These are phyloP conservation scores for Cucurbita ficifolia DNA, from an alignment of 306 rosid genomes.

Conservation along the genomic window DNA sequence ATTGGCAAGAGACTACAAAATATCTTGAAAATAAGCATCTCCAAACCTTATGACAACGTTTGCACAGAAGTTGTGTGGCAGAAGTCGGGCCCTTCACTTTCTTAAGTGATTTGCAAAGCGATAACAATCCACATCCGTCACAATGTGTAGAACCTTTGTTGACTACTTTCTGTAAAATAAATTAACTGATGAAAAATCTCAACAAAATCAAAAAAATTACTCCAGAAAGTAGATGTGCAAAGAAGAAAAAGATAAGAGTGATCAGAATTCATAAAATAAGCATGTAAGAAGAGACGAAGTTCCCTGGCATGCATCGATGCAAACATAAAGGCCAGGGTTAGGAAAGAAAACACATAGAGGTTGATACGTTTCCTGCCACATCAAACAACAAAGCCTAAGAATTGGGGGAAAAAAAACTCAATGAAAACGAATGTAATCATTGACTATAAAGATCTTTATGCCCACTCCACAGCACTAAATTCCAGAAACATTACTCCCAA, in stretches of 20 bases:
- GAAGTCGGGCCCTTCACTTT: slow-evolving; percentile 38
- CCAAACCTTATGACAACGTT: slow-evolving; percentile 69
- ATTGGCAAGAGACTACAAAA: not conserved
- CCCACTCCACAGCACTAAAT: not conserved
- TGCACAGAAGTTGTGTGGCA: slow-evolving; percentile 43
- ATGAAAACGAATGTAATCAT: not conserved
- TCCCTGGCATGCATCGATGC: not conserved
- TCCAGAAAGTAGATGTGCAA: not conserved
- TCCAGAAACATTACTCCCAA: not conserved
- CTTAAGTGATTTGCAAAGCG: slow-evolving; percentile 42
- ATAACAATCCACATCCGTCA: slow-evolving; percentile 55
- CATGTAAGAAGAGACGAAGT: not conserved
- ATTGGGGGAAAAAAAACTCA: not conserved
- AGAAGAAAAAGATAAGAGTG: not conserved
- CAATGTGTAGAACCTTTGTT: slow-evolving; percentile 36
- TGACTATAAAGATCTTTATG: not conserved
- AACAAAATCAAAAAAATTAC: not conserved
- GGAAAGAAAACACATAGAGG: not conserved
- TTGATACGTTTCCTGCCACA: not conserved
- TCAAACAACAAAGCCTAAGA: not conserved
- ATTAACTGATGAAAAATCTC: slow-evolving; percentile 12
- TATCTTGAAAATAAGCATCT: not conserved
- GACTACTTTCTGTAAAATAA: slow-evolving; percentile 37
- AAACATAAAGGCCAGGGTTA: not conserved
- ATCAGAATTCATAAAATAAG: not conserved